Evolutionary conservation across 345 rosid genomes (phyloP).

Genomic region (Citrus hindsii): DNA sequence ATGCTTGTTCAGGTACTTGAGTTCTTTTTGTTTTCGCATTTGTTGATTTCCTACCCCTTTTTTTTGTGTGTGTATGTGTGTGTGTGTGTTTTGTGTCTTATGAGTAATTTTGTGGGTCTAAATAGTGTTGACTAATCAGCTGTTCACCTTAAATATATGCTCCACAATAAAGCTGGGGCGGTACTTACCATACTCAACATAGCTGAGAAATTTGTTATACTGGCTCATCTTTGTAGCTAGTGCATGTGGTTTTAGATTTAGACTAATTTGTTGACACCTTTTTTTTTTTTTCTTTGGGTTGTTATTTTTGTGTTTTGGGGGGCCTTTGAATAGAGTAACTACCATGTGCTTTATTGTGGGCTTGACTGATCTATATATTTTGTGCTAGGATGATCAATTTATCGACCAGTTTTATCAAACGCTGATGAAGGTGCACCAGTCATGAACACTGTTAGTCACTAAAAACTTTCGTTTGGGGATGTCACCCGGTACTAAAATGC

Average conservation of each 20-base stretch:
- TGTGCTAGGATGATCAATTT: conserved; percentile 60
- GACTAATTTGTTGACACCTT: not conserved
- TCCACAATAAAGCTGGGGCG: not conserved
- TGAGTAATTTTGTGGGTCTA: not conserved
- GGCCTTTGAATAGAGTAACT: too few relatives aligned
- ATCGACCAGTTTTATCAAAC: conserved; percentile 60
- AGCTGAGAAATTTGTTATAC: not conserved
- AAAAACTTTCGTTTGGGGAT: conserved; percentile 4
- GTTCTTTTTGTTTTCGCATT: not conserved
- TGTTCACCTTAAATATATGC: not conserved
- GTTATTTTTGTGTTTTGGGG: too few relatives aligned
- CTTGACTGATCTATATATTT: conserved; percentile 2
- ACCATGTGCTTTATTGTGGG: too few relatives aligned
- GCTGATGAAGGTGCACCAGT: conserved; percentile 41
- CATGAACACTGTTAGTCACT: conserved; percentile 26
- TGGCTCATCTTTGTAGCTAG: not conserved
- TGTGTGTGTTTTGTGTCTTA: too few relatives aligned
- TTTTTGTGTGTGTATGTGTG: too few relatives aligned
- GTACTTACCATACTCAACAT: not conserved
- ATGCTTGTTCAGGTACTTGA: conserved; percentile 55
- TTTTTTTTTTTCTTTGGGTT: not conserved
- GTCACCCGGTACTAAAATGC: conserved; percentile 5
- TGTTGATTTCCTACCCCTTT: not conserved
- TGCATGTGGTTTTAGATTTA: not conserved
- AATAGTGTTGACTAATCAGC: not conserved